These are phyloP conservation scores for Solanum hybrid DNA, from an alignment of 305 asterid genomes.

Conservation along the genomic window DNA sequence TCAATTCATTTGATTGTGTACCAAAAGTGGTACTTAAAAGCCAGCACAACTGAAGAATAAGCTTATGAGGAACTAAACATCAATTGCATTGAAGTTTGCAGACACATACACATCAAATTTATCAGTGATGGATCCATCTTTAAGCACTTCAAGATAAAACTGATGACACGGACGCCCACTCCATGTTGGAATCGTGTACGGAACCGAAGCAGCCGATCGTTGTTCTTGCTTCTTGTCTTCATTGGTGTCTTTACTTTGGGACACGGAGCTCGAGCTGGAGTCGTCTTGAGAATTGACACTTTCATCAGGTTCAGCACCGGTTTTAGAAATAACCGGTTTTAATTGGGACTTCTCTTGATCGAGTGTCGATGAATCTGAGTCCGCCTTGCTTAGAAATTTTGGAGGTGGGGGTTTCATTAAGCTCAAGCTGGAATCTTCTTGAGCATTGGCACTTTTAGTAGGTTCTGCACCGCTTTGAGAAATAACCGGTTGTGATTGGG, in stretches of 20 bases:
- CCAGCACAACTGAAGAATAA: background rate
- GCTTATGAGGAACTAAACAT: background rate
- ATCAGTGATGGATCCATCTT: conserved; percentile 68
- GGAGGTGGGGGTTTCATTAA: background rate
- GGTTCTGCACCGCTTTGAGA: conserved; percentile 13
- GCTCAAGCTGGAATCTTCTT: conserved; percentile 10
- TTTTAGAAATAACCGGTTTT: conserved; percentile 13
- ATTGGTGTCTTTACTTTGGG: conserved; percentile 5
- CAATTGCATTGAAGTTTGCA: background rate
- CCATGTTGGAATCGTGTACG: conserved; percentile 80
- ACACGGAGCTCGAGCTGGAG: conserved; percentile 7
- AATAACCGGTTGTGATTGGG: conserved; percentile 13
- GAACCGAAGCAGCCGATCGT: conserved; percentile 28
- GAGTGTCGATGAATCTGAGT: background rate
- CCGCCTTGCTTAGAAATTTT: background rate
- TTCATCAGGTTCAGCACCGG: conserved; percentile 2
- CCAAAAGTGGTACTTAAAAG: background rate
- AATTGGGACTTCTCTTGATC: conserved; percentile 13
- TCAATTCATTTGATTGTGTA: background rate
- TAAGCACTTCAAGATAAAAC: conserved; percentile 70
- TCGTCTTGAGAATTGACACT: conserved; percentile 4
- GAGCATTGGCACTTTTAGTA: background rate
- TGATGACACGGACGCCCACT: conserved; percentile 59
- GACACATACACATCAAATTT: conserved; percentile 57
- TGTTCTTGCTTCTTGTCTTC: conserved; percentile 25